Evolutionary conservation across 169 alveolate species (phyloP).

Genomic region (Plasmodium gonderi): DNA sequence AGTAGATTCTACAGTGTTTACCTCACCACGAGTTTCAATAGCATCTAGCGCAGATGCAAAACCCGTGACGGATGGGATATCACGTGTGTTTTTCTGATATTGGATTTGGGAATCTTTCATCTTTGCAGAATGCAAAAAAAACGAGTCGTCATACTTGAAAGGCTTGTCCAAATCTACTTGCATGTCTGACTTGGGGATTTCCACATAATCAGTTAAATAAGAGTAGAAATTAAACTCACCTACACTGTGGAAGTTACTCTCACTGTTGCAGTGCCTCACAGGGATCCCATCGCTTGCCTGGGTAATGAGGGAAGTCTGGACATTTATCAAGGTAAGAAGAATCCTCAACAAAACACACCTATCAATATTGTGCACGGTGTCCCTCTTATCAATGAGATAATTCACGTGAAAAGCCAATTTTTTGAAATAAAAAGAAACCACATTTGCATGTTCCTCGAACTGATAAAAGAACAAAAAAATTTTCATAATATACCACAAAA

Average conservation of each 20-base stretch:
- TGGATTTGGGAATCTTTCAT: no score
- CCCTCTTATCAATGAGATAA: neutral
- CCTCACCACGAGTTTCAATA: no score
- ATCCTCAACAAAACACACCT: conserved; percentile 3
- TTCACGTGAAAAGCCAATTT: neutral
- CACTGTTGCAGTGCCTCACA: neutral
- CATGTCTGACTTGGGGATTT: neutral
- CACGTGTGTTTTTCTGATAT: no score
- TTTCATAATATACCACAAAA: conserved; percentile 47
- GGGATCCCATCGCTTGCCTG: neutral
- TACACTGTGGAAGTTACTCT: neutral
- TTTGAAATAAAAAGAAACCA: neutral
- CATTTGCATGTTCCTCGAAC: neutral
- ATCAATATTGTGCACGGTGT: conserved; percentile 26
- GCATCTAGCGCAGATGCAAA: no score
- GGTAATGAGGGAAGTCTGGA: no score
- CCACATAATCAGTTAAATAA: neutral
- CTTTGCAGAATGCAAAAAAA: neutral
- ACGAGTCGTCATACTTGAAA: conserved; percentile 56
- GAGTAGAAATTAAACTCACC: neutral
- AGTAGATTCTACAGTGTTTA: no score
- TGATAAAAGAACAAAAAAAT: conserved; percentile 47
- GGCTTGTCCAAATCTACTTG: neutral
- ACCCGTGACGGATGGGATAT: no score
- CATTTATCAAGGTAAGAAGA: neutral